Evolutionary conservation across 225 moss, liverwort and hornwort species (phyloP).

Genomic region (Pleurozium schreberi): DNA sequence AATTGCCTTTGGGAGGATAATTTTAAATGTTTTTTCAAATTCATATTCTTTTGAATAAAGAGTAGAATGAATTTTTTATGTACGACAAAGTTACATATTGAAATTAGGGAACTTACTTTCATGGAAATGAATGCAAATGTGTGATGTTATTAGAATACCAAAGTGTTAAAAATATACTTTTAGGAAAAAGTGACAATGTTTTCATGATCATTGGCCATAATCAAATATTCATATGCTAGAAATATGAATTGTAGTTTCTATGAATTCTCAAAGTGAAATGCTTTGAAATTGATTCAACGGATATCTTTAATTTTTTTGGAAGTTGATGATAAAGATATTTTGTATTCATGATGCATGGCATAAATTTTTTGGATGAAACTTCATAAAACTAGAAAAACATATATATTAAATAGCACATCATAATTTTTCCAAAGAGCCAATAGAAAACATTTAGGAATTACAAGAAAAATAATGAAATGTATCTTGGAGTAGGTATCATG

Average conservation of each 20-base stretch:
- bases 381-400: accelerated
- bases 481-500: background rate
- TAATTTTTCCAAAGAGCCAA: accelerated
- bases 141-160: background rate
- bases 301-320: background rate
- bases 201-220: background rate
- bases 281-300: background rate
- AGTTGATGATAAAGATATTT: background rate
- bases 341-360: background rate
- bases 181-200: accelerated
- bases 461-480: background rate
- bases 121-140: accelerated
- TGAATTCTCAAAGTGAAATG: background rate
- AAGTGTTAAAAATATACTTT: background rate
- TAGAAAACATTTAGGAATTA: background rate
- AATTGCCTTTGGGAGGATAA: accelerated
- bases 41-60: too few species aligned
- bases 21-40: background rate
- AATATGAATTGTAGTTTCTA: background rate
- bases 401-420: background rate
- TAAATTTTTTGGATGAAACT: background rate
- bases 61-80: background rate
- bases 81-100: background rate
- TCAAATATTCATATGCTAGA: background rate
- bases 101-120: background rate